Evolutionary conservation across 306 rosid genomes (phyloP), one percentile per base, ranked within the genome.

Genomic region (Begonia fuchsioides): DNA sequence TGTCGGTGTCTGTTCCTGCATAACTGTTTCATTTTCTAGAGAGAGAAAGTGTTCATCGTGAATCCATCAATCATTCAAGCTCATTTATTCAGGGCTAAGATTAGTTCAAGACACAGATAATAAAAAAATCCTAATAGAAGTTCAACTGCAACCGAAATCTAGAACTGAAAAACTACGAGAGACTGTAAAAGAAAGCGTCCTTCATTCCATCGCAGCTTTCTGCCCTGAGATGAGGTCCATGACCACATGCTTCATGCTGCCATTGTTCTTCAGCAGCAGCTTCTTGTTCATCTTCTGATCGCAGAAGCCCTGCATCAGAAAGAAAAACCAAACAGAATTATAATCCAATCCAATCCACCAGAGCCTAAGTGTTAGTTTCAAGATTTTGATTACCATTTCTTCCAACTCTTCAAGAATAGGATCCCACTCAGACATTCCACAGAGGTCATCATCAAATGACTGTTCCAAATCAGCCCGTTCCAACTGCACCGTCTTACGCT

Each of bases 191-290:
- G 8, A 26, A 26, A 26, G 35, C 35, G 8, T 26, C 35, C 0
- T 26, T 26, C 7, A 26, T 26, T 26, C 7, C 7, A 4, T 32
- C 66, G 57, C 71, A 65, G 46, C 55, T 68, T 64, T 49, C 59
- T 79, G 78, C 57, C 82, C 83, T 15, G 52, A 65, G 20, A 86
- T 58, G 15, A 92, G 83, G 63, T 92, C 94, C 94, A 92, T 69
- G 39, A 92, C 99, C 52, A 77, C 96, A 16, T 71, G 83, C 60
- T 77, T 92, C 54, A 92, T 63, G 74, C 96, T 92, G 58, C 99
- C 99, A 52, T 77, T 76, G 68, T 92, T 77, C 70, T 86, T 92
- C 73, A 15, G 50, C 65, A 85, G 93, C 62, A 85, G 76, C 79
- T 53, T 73, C 76, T 57, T 82, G 61, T 92, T 92, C 73, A 32